A percentile compares a stretch with the other conserved stretches of the same genome.
Evolutionary conservation across 2,329 filamentous ascomycete genomes (phyloP).

Genomic region (Herpotrichia juniperi): DNA sequence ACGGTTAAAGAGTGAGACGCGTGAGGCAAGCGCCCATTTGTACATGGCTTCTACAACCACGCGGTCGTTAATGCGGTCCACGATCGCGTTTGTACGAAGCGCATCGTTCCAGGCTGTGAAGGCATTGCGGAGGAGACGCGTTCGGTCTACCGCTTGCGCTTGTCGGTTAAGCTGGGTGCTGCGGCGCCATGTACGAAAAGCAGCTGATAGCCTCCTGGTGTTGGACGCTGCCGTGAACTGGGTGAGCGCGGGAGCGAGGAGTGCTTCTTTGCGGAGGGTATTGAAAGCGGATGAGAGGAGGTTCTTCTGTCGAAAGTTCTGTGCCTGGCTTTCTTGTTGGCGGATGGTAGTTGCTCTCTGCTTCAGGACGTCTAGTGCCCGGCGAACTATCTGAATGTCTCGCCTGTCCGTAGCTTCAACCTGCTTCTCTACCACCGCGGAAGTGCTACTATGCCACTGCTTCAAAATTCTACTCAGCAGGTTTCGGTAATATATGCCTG

Average conservation of each 20-base stretch:
- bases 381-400: constrained; percentile 29
- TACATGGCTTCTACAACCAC: constrained; percentile 63
- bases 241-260: constrained; percentile 51
- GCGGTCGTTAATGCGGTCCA: constrained; percentile 61
- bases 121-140: constrained; percentile 61
- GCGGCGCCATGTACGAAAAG: constrained; percentile 58
- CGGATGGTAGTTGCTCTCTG: constrained; percentile 21
- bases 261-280: constrained; percentile 45
- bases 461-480: constrained; percentile 30
- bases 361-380: constrained; percentile 30
- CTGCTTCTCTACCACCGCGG: constrained; percentile 33
- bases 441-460: constrained; percentile 33
- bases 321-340: constrained; percentile 42
- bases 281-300: constrained; percentile 30
- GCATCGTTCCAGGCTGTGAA: constrained; percentile 68
- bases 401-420: constrained; percentile 26
- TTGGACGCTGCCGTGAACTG: constrained; percentile 53
- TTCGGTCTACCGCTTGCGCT: constrained; percentile 58
- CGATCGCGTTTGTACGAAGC: constrained; percentile 60
- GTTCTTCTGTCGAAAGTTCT: constrained; percentile 35
- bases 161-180: constrained; percentile 49
- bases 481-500: constrained; percentile 36
- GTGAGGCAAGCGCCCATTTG: constrained; percentile 64
- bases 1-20: constrained; percentile 48
- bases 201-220: constrained; percentile 51